These are phyloP conservation scores for Neurospora discreta DNA, from an alignment of 495 filamentous ascomycete species.

Conservation along the genomic window DNA sequence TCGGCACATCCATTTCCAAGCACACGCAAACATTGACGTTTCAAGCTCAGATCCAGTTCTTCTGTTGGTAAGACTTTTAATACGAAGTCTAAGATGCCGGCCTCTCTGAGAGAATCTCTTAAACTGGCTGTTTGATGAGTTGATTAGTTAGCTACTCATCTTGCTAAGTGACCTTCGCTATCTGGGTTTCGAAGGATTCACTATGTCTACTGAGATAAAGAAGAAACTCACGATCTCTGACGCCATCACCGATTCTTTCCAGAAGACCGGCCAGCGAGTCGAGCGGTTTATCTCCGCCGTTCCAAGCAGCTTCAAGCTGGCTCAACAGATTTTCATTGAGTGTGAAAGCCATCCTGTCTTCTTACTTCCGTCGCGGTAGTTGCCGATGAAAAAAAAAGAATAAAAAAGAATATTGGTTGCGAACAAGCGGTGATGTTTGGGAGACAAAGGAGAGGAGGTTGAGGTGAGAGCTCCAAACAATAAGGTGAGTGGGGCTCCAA, in stretches of 20 bases:
- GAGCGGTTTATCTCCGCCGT: background rate
- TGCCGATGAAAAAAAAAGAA: background rate
- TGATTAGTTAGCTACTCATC: background rate
- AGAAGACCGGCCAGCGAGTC: background rate
- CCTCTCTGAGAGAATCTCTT: constrained; percentile 44
- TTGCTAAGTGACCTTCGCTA: background rate
- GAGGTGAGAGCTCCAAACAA: background rate
- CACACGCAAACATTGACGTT: constrained; percentile 50
- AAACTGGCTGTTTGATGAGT: background rate
- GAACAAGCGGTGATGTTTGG: background rate
- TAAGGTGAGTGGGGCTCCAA: background rate
- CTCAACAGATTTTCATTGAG: background rate
- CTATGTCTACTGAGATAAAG: background rate
- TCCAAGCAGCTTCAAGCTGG: background rate
- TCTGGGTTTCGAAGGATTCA: background rate
- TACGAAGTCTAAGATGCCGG: constrained; percentile 58
- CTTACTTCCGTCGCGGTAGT: background rate
- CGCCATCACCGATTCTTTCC: constrained; percentile 40
- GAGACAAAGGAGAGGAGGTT: background rate
- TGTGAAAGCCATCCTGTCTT: background rate
- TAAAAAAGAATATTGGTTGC: background rate
- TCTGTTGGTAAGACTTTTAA: constrained; percentile 39
- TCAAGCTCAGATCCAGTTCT: constrained; percentile 20
- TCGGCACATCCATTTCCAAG: constrained; percentile 79
- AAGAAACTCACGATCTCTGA: constrained; percentile 50